Evolutionary conservation across 2,329 filamentous ascomycete genomes (phyloP).

Genomic region (Exophiala dermatitidis): DNA sequence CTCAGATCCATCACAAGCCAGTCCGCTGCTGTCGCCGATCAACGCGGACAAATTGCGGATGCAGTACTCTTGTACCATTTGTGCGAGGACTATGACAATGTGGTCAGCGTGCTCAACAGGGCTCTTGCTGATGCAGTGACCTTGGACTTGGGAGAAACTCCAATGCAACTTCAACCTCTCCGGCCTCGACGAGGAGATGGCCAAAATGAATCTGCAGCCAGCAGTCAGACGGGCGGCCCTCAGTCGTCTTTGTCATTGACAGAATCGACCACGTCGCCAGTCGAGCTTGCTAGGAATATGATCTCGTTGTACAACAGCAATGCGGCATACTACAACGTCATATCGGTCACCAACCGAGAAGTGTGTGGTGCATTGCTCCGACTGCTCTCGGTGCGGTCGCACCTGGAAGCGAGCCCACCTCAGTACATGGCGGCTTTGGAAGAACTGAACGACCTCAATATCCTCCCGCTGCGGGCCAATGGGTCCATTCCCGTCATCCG

Average conservation of each 20-base stretch:
- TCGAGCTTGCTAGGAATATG: constrained; percentile 57
- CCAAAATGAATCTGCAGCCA: constrained; percentile 21
- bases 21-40: constrained; percentile 85
- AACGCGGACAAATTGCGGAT: constrained; percentile 80
- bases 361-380: constrained; percentile 53
- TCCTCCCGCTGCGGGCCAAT: constrained; percentile 25
- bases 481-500: constrained; percentile 69
- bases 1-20: constrained; percentile 87
- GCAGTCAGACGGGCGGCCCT: constrained; percentile 34
- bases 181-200: constrained; percentile 54
- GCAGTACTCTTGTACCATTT: constrained; percentile 91
- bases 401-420: constrained; percentile 53
- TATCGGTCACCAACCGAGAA: constrained; percentile 52
- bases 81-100: constrained; percentile 89
- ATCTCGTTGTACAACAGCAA: constrained; percentile 55
- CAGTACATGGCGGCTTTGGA: constrained; percentile 48
- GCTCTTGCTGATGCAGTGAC: constrained; percentile 84
- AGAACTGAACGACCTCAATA: constrained; percentile 25
- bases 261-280: constrained; percentile 57
- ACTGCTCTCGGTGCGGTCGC: constrained; percentile 54
- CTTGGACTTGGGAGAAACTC: constrained; percentile 74
- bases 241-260: constrained; percentile 53
- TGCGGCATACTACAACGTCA: constrained; percentile 53
- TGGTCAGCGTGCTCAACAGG: constrained; percentile 83
- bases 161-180: constrained; percentile 68